Evolutionary conservation across 352 stramenopile genomes (phyloP).

Genomic region (Phytophthora crassamura): DNA sequence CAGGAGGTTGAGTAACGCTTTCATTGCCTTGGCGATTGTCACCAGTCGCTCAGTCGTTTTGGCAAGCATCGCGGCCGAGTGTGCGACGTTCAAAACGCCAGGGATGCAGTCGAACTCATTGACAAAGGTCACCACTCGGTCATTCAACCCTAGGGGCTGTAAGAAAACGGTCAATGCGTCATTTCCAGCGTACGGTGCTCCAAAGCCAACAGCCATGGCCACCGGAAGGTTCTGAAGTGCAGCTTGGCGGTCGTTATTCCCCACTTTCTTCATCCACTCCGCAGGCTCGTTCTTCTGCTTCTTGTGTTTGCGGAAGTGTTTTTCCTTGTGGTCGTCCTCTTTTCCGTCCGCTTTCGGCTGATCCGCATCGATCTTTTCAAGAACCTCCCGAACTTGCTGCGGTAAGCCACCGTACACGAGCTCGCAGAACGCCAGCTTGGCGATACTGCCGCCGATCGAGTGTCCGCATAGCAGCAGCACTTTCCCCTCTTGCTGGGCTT

Average conservation of each 20-base stretch:
- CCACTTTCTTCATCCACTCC: slow-evolving; percentile 29
- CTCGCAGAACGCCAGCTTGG: slow-evolving; percentile 73
- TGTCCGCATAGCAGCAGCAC: slow-evolving; percentile 77
- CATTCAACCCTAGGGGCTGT: slow-evolving; percentile 45
- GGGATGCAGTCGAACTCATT: slow-evolving; percentile 89
- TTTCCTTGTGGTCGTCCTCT: slow-evolving; percentile 26
- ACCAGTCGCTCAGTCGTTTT: slow-evolving; percentile 81
- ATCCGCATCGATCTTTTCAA: slow-evolving; percentile 62
- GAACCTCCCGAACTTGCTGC: slow-evolving; percentile 34
- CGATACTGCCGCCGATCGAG: slow-evolving; percentile 80
- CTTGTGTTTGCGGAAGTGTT: slow-evolving; percentile 31
- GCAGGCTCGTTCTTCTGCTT: slow-evolving; percentile 25
- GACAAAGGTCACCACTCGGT: slow-evolving; percentile 76
- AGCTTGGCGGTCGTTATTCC: slow-evolving; percentile 19
- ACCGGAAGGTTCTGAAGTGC: slow-evolving; percentile 34
- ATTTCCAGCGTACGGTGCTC: slow-evolving; percentile 68
- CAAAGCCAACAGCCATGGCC: slow-evolving; percentile 74
- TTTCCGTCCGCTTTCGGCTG: slow-evolving; percentile 41
- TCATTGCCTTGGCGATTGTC: slow-evolving; percentile 81
- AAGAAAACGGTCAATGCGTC: slow-evolving; percentile 61
- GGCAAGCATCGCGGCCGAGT: slow-evolving; percentile 73
- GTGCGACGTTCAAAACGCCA: slow-evolving; percentile 78
- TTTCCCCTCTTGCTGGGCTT: slow-evolving; percentile 53
- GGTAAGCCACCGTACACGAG: slow-evolving; percentile 72
- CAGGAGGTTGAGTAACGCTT: slow-evolving; percentile 69